phyloP scores from a whole-genome alignment of 495 filamentous ascomycete species.

The Xylaria telfairii region DNA sequence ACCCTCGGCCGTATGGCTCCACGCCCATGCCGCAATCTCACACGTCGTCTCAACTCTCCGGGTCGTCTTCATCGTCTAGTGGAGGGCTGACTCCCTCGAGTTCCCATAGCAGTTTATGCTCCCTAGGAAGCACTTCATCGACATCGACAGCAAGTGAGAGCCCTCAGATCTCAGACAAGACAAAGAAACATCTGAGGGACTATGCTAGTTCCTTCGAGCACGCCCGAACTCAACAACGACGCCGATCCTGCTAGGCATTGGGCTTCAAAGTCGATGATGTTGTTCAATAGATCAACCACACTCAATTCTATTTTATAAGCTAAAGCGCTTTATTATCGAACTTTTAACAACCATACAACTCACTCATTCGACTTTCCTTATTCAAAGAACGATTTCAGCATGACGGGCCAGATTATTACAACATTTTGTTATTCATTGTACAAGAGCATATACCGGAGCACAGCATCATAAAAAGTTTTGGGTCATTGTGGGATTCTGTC shows the following conservation, averaged over 20 bases:
- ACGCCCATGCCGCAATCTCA: constrained; percentile 41
- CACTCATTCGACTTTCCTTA: constrained; percentile 41
- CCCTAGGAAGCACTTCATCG: constrained; percentile 67
- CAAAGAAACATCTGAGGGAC: constrained; percentile 78
- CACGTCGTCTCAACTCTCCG: constrained; percentile 40
- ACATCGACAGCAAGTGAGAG: constrained; percentile 54
- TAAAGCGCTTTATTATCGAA: constrained; percentile 34
- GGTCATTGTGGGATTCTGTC: constrained; percentile 45
- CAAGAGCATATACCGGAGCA: constrained; percentile 60
- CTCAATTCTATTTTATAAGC: constrained; percentile 35
- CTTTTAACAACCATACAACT: constrained; percentile 39
- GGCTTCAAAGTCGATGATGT: constrained; percentile 15
- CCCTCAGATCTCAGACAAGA: constrained; percentile 71
- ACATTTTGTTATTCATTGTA: constrained; percentile 56
- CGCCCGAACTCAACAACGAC: constrained; percentile 59
- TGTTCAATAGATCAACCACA: constrained; percentile 29
- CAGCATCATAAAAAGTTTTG: constrained; percentile 58
- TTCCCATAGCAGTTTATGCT: constrained; percentile 84
- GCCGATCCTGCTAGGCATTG: constrained; percentile 53
- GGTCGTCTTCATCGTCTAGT: constrained; percentile 44
- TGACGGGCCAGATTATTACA: constrained; percentile 34
- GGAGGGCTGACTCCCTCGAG: constrained; percentile 74
- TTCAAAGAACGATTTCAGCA: constrained; percentile 38
- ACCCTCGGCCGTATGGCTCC: constrained; percentile 52
- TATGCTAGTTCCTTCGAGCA: constrained; percentile 91